Percentiles rank a stretch among this genome's conserved stretches.
Conservation (phyloP, 1,284 basidiomycete genomes). For the Ceratorhiza oryzae-sativae region DNA sequence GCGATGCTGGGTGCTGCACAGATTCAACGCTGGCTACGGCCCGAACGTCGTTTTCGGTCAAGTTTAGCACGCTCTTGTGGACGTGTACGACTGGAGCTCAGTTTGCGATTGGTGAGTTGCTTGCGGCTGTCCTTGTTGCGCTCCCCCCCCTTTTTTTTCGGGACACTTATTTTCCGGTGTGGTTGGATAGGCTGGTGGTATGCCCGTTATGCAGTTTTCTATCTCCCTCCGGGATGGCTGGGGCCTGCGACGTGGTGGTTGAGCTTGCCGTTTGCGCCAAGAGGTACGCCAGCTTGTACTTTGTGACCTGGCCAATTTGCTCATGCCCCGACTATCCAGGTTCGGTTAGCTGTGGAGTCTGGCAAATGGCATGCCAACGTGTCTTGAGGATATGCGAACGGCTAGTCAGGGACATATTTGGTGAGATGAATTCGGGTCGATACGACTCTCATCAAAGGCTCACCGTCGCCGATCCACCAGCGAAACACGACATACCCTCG, state of each 20-base stretch:
- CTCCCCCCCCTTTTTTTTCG: too few relatives aligned
- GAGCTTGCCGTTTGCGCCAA: conserved; percentile 81
- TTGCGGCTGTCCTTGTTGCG: too few relatives aligned
- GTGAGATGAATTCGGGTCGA: conserved; percentile 9
- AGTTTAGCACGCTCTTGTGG: conserved; percentile 81
- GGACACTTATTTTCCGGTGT: too few relatives aligned
- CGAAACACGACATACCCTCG: conserved; percentile 10
- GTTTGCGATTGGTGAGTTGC: conserved; percentile 61
- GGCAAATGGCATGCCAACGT: conserved; percentile 88
- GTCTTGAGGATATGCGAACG: conserved; percentile 75
- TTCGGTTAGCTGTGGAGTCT: conserved; percentile 85
- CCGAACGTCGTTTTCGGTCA: conserved; percentile 72
- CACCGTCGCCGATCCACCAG: not conserved
- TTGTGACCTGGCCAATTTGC: too few relatives aligned
- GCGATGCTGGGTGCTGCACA: conserved; percentile 49
- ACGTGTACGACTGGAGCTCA: conserved; percentile 83
- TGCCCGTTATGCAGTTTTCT: conserved; percentile 87
- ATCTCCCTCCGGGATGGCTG: conserved; percentile 87
- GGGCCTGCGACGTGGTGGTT: conserved; percentile 84
- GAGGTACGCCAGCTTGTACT: conserved; percentile 64
- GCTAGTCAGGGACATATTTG: conserved; percentile 63
- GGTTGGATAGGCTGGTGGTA: conserved; percentile 77
- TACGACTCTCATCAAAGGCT: not conserved
- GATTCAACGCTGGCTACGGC: conserved; percentile 71
- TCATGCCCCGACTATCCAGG: too few relatives aligned